Evolutionary conservation across 352 stramenopile genomes (phyloP), one percentile per base, ranked within the genome.

Genomic region (Pythium aristosporum): DNA sequence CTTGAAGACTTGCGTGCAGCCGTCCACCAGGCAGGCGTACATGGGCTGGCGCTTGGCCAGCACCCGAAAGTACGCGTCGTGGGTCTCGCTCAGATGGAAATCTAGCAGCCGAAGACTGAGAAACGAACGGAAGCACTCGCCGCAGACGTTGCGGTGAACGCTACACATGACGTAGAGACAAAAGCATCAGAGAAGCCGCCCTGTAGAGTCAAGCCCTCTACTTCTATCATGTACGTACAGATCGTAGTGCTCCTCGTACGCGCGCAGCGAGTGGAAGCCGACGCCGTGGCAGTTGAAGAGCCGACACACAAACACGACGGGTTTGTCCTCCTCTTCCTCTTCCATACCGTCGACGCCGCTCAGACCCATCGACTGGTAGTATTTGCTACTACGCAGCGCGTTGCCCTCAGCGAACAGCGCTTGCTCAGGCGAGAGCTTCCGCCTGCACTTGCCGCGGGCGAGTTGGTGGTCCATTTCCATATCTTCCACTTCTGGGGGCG

Each of bases 171-270:
- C 11, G 5, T 20, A 46, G 8, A 46, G 3, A 30, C 2, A 46
- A 46, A 2, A 46, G 39, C 39, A 46, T 9, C 18, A 46, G 37
- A 16, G 37, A 30, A 30, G 5, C 25, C 25, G 5, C 25, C 5
- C 25, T 30, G 5, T 5, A 30, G 25, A 30, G 5, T 30, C 25
- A 2, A 2, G 25, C 25, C 5, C 25, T 30, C 25, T 30, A 30
- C 5, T 42, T 6, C 39, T 16, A 6, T 18, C 18, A 7, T 46
- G 5, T 6, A 63, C 48, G 57, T 69, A 88, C 79, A 88, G 74
- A 51, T 85, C 75, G 60, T 88, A 88, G 63, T 88, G 79, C 25
- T 88, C 79, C 65, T 88, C 76, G 53, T 86, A 88, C 3, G 68
- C 73, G 20, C 57, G 62, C 36, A 81, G 42, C 18, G 76, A 79